These are phyloP conservation scores for Niveomyces coronatus DNA, from an alignment of 2,329 filamentous ascomycete genomes.

Conservation along the genomic window DNA sequence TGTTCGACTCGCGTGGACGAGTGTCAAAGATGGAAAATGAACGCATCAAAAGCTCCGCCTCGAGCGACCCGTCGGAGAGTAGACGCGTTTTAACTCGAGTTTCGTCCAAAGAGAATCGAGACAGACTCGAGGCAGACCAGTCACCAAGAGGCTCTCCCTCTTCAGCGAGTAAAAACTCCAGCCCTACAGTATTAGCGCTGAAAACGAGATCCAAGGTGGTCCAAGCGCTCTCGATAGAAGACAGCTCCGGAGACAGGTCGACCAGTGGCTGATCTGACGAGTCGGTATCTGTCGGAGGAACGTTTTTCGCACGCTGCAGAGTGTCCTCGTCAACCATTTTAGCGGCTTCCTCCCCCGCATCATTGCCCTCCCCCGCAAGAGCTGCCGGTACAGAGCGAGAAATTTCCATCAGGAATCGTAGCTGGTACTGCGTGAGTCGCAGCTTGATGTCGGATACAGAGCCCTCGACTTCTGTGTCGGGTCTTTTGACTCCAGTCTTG, in stretches of 20 bases:
- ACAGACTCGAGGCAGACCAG: conserved; percentile 70
- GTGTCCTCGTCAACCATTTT: conserved; percentile 57
- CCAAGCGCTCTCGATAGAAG: conserved; percentile 62
- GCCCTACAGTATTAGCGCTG: conserved; percentile 72
- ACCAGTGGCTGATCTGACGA: conserved; percentile 32
- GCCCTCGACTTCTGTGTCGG: conserved; percentile 85
- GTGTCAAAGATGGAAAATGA: conserved; percentile 94
- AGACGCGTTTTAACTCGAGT: conserved; percentile 87
- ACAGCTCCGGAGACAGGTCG: conserved; percentile 60
- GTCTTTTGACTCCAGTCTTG: conserved; percentile 61
- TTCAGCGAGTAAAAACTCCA: conserved; percentile 74
- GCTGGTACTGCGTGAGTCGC: conserved; percentile 77
- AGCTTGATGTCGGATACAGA: conserved; percentile 91
- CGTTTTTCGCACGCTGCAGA: conserved; percentile 37
- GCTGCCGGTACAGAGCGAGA: conserved; percentile 80
- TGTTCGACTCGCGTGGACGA: conserved; percentile 80
- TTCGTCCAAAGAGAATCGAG: conserved; percentile 87
- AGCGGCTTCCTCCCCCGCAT: conserved; percentile 62
- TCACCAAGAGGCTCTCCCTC: conserved; percentile 70
- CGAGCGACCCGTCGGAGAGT: conserved; percentile 82
- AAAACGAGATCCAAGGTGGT: conserved; percentile 91
- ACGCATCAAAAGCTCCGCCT: conserved; percentile 86
- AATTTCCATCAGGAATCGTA: conserved; percentile 81
- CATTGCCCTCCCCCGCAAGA: conserved; percentile 59
- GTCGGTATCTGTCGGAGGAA: conserved; percentile 18